Base-by-base conservation (phyloP, 169 alveolate species). In the Eimeria falciformis region DNA sequence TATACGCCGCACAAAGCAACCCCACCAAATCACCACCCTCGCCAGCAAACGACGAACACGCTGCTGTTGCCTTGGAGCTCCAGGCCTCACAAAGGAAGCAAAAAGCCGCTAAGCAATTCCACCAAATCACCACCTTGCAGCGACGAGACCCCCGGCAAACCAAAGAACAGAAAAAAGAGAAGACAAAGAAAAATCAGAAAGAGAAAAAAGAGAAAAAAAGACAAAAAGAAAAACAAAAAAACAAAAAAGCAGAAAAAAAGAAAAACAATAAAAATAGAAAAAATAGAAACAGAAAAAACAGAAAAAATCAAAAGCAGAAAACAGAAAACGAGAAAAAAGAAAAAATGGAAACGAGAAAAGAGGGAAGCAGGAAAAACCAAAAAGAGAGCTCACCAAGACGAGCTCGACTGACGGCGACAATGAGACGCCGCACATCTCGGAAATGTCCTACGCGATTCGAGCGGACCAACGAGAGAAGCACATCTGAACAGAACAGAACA, bases 381-480 rank as follows among this genome's bases (percentile, higher is more conserved):
- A 94, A 29, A 93, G 71, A 55, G 79, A 86, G 25, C 90, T 33
- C 21, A 89, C 99, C 99, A 82, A 96, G 95, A n/a, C 97, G 94
- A 33, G 99, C 98, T 79, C 99, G 96, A 66, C 98, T 96, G 95
- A 98, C 96, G 23, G 99, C 98, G 68, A 98, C 99, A 89, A 97
- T 95, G 83, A 98, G 96, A 33, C 99, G 96, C 83, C 98, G 95
- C 33, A 98, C 96, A 90, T 97, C 98, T n/a, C 99, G 98, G 68
- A 98, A 93, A 89, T 96, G 96, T 2, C 99, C 97, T n/a, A 97
- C 97, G 45, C 95, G 93, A 77, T 94, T 94, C 55, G 98, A 96
- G 23, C 99, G 94, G 37, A 97, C 99, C 47, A 98, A 93, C 3
- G 99, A 97, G 25, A 98, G 91, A 33, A 98, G 90, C 43, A 97